Percentiles rank a stretch among this genome's conserved stretches.
These are phyloP conservation scores for Rhizoclosmatium globosum DNA, from an alignment of 192 early-diverging fungal species.

Conservation along the genomic window DNA sequence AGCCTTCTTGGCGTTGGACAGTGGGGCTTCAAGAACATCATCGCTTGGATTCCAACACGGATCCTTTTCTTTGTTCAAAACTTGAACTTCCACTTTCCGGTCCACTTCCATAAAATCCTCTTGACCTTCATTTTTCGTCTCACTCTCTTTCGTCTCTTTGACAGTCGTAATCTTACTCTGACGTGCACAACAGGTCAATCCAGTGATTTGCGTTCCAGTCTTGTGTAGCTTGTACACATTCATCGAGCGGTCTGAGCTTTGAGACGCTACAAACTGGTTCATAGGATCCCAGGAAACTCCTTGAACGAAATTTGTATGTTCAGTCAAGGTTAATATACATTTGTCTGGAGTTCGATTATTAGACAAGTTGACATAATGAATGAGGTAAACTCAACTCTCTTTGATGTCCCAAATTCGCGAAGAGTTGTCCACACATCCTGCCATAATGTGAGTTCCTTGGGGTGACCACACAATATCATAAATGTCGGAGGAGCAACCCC, in stretches of 20 bases:
- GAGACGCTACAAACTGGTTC: slow-evolving; percentile 85
- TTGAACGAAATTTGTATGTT: slow-evolving; percentile 95
- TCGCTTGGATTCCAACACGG: not conserved
- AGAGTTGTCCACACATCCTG: slow-evolving; percentile 89
- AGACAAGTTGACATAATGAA: not conserved
- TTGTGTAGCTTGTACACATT: slow-evolving; percentile 1
- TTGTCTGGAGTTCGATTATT: slow-evolving; percentile 53
- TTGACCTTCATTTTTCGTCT: no score
- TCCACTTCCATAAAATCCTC: no score
- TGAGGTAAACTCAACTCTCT: slow-evolving; percentile 58
- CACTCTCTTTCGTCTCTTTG: no score
- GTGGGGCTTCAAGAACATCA: not conserved
- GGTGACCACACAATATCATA: slow-evolving; percentile 97
- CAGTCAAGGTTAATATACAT: slow-evolving; percentile 72
- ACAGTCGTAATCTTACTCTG: not conserved
- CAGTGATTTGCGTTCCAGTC: not conserved
- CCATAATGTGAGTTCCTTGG: slow-evolving; percentile 78
- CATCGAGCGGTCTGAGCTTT: slow-evolving; percentile 87
- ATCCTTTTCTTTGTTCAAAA: not conserved
- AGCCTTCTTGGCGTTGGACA: not conserved
- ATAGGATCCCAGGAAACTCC: slow-evolving; percentile 96
- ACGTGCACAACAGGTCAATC: not conserved
- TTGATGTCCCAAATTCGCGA: slow-evolving; percentile 85
- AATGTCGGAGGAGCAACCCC: slow-evolving; percentile 82
- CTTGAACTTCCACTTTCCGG: not conserved